These are phyloP conservation scores for Cotoneaster glaucophyllus DNA, from an alignment of 306 rosid genomes.

Conservation along the genomic window DNA sequence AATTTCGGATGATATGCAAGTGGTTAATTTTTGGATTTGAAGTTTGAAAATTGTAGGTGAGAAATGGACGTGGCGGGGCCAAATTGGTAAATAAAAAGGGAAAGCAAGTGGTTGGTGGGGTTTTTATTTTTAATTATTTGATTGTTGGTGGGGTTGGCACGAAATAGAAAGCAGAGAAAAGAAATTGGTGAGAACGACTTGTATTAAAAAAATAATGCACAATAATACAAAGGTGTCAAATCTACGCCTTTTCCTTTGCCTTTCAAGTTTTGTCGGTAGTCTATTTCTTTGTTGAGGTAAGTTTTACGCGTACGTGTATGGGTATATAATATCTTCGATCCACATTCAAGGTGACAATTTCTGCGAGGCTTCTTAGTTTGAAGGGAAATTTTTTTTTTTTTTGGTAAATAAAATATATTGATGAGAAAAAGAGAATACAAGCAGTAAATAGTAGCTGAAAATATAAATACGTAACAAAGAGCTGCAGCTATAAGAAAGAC, in stretches of 20 bases:
- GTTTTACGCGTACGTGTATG: too few relatives aligned
- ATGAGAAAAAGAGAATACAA: too few relatives aligned
- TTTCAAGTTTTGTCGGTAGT: neutral
- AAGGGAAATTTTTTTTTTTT: neutral
- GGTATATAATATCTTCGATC: too few relatives aligned
- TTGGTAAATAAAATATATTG: too few relatives aligned
- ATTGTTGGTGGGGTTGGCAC: conserved; percentile 30
- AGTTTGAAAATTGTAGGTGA: neutral
- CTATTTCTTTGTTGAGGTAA: too few relatives aligned
- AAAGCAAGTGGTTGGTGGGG: conserved; percentile 38
- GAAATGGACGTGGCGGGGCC: conserved; percentile 7
- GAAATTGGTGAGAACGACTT: conserved; percentile 15
- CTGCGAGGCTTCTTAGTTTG: neutral
- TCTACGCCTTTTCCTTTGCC: neutral
- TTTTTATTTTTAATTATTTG: neutral
- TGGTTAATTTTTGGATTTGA: neutral
- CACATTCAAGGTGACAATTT: neutral
- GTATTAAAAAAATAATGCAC: conserved; percentile 6
- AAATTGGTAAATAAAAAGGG: neutral
- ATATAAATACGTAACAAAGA: too few relatives aligned
- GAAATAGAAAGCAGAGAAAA: conserved; percentile 4
- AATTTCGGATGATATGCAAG: neutral
- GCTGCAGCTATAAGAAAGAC: too few relatives aligned
- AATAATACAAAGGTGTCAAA: conserved; percentile 3
- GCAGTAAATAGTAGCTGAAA: too few relatives aligned